Evolutionary conservation across 306 rosid genomes (phyloP).

Genomic region (Elaeagnus macrophylla): DNA sequence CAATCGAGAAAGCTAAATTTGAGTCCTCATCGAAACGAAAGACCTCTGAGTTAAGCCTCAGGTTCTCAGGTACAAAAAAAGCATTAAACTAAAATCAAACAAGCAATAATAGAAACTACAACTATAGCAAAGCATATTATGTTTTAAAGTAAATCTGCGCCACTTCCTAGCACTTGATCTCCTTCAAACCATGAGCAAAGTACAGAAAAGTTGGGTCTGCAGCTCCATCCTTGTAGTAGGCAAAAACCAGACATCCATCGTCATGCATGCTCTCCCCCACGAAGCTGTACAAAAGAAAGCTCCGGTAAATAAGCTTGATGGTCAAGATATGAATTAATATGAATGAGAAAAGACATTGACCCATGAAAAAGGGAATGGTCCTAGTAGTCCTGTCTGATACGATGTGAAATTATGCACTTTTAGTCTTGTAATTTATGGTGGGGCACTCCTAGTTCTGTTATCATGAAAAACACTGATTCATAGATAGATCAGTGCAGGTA

Average conservation of each 20-base stretch:
- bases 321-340: not conserved
- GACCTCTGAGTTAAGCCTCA: constrained; percentile 12
- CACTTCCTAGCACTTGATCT: constrained; percentile 62
- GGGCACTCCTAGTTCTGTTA: too few relatives aligned
- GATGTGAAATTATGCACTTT: too few relatives aligned
- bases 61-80: constrained; percentile 4
- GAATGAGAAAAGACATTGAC: not conserved
- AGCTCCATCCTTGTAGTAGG: constrained; percentile 89
- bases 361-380: not conserved
- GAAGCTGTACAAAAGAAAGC: constrained; percentile 38
- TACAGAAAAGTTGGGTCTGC: constrained; percentile 84
- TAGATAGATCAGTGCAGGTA: not conserved
- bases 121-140: constrained; percentile 11
- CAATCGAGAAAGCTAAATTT: too few relatives aligned
- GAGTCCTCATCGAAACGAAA: not conserved
- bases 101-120: constrained; percentile 15
- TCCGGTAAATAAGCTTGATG: not conserved
- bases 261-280: constrained; percentile 96
- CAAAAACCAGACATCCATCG: constrained; percentile 63
- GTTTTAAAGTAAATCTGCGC: constrained; percentile 9
- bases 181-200: constrained; percentile 70
- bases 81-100: constrained; percentile 7
- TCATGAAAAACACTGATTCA: not conserved
- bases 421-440: too few relatives aligned
- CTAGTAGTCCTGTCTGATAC: too few relatives aligned